phyloP scores from a whole-genome alignment of 768 basidiomycete genomes.

The Lactarius akahatsu region DNA sequence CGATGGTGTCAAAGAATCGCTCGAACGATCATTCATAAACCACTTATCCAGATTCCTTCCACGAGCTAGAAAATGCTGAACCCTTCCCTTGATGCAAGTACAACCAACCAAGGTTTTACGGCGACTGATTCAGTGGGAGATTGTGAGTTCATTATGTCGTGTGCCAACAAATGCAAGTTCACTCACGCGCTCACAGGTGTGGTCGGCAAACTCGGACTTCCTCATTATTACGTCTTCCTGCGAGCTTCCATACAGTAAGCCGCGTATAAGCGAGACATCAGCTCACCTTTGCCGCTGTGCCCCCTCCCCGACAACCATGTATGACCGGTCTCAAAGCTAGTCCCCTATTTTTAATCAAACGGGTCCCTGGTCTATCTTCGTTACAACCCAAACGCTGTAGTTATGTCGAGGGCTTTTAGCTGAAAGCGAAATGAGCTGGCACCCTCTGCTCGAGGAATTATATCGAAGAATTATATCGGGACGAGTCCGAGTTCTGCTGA shows the following conservation, averaged over 20 bases:
- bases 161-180: slow-evolving; percentile 34
- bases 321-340: slow-evolving; percentile 43
- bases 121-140: slow-evolving; percentile 30
- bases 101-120: slow-evolving; percentile 34
- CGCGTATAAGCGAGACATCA: background rate
- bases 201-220: slow-evolving; percentile 45
- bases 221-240: slow-evolving; percentile 42
- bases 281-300: no score
- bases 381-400: background rate
- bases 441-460: background rate
- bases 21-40: no score
- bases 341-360: background rate
- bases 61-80: slow-evolving; percentile 37
- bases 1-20: no score
- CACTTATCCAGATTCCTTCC: slow-evolving; percentile 35
- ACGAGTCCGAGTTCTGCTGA: background rate
- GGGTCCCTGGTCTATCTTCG: background rate
- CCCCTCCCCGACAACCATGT: slow-evolving; percentile 33
- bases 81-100: slow-evolving; percentile 41
- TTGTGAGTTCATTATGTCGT: slow-evolving; percentile 37
- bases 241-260: background rate
- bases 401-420: background rate
- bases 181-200: background rate
- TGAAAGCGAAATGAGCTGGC: background rate
- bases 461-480: background rate